A percentile compares a stretch with the other conserved stretches of the same genome.
phyloP scores from a whole-genome alignment of 73 alveolate genomes.

The Symbiodinium natans region DNA sequence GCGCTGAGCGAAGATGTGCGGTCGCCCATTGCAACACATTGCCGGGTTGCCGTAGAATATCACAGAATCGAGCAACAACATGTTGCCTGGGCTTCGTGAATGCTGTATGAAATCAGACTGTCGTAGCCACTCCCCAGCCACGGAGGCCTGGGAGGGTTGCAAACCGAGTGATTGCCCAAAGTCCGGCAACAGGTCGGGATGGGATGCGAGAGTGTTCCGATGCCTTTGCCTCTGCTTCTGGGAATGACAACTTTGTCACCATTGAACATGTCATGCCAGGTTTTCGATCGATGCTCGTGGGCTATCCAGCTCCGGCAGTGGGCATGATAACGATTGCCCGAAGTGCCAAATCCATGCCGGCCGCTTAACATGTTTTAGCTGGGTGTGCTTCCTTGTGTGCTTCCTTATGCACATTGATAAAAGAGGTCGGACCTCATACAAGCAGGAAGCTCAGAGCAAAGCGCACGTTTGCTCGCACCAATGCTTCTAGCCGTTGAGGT shows the following conservation, averaged over 20 bases:
- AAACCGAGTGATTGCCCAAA: constrained; percentile 61
- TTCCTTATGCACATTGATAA: too few species aligned
- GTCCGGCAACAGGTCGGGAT: constrained; percentile 56
- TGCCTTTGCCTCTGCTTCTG: neutral
- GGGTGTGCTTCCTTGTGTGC: too few species aligned
- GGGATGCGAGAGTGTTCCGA: neutral
- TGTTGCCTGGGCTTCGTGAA: neutral
- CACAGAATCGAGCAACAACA: too few species aligned
- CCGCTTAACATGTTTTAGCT: too few species aligned
- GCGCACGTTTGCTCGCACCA: too few species aligned
- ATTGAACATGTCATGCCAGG: neutral
- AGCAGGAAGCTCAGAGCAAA: too few species aligned
- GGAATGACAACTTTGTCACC: neutral
- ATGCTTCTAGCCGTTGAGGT: too few species aligned
- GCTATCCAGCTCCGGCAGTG: constrained; percentile 5
- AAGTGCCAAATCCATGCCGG: constrained; percentile 50
- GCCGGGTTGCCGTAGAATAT: neutral
- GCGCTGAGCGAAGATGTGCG: neutral
- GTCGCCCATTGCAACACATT: neutral
- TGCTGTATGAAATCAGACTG: neutral
- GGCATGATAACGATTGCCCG: constrained; percentile 86
- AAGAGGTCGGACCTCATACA: too few species aligned
- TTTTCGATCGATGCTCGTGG: constrained; percentile 59
- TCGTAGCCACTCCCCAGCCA: neutral
- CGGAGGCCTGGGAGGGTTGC: constrained; percentile 51